phyloP scores from a whole-genome alignment of 148 eudicot species.

The Pharnaceum exiguum region DNA sequence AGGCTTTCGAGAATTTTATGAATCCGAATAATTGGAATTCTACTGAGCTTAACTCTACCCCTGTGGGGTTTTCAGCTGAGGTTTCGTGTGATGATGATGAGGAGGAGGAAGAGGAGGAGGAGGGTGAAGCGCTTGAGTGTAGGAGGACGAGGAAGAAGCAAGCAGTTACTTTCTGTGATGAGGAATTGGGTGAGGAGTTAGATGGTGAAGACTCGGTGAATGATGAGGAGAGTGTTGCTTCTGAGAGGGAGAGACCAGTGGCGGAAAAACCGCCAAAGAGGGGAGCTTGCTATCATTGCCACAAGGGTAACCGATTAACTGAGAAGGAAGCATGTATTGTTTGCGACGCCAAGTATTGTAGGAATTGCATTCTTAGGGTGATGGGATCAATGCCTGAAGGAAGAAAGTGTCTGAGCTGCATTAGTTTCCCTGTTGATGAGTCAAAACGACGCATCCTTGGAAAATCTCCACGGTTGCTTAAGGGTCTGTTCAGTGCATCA shows the following conservation, averaged over 20 bases:
- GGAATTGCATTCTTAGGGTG: slow-evolving; percentile 55
- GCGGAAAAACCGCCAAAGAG: slow-evolving; percentile 35
- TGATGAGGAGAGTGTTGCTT: slow-evolving; percentile 6
- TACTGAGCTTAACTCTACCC: slow-evolving; percentile 4
- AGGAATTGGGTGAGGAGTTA: slow-evolving; percentile 20
- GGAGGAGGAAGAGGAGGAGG: slow-evolving; percentile 29
- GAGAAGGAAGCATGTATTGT: slow-evolving; percentile 69
- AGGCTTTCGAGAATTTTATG: slow-evolving; percentile 13
- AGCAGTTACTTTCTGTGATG: slow-evolving; percentile 40
- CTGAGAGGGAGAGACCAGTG: slow-evolving; percentile 28
- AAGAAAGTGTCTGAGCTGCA: slow-evolving; percentile 74
- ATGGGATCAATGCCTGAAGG: slow-evolving; percentile 99
- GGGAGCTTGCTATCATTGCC: slow-evolving; percentile 64
- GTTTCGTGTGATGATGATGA: slow-evolving; percentile 11
- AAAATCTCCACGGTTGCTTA: slow-evolving; percentile 51
- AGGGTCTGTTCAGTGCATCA: slow-evolving; percentile 28
- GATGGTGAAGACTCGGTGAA: slow-evolving; percentile 16
- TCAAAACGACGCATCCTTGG: slow-evolving; percentile 59
- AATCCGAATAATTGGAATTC: slow-evolving; percentile 5
- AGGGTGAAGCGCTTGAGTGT: slow-evolving; percentile 31
- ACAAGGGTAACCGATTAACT: slow-evolving; percentile 45
- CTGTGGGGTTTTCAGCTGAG: slow-evolving; percentile 22
- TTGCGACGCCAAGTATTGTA: slow-evolving; percentile 71
- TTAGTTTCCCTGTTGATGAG: slow-evolving; percentile 54
- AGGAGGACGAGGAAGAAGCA: slow-evolving; percentile 27